Conservation (phyloP, 2,329 filamentous ascomycete species). For the Eurotiales sp. region DNA sequence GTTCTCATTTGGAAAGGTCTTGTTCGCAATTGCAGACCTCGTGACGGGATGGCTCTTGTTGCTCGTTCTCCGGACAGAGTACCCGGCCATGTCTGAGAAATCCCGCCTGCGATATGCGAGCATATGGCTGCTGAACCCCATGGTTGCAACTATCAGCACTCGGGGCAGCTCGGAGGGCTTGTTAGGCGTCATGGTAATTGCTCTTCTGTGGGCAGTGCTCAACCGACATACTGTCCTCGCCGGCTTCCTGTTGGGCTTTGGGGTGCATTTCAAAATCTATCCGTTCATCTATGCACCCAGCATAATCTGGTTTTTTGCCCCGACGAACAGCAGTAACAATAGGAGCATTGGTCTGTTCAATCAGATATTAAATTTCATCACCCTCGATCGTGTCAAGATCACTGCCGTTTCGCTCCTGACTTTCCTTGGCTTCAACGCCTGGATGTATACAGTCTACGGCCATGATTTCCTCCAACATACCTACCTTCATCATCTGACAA, state of each 20-base stretch:
- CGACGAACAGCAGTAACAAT: background rate
- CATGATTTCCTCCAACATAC: slow-evolving; percentile 81
- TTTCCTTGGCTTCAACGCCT: slow-evolving; percentile 68
- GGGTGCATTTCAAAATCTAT: slow-evolving; percentile 98
- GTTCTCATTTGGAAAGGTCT: slow-evolving; percentile 81
- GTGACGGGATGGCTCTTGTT: slow-evolving; percentile 77
- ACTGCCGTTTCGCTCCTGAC: slow-evolving; percentile 62
- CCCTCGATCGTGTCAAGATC: slow-evolving; percentile 34
- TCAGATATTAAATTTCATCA: slow-evolving; percentile 33
- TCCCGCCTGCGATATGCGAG: slow-evolving; percentile 71
- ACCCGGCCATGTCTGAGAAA: slow-evolving; percentile 42
- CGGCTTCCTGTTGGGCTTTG: slow-evolving; percentile 71
- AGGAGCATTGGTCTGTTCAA: slow-evolving; percentile 16
- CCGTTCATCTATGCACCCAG: slow-evolving; percentile 86
- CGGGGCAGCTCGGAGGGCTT: slow-evolving; percentile 90
- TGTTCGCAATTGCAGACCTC: slow-evolving; percentile 82
- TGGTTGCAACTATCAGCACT: slow-evolving; percentile 97
- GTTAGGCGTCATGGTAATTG: slow-evolving; percentile 77
- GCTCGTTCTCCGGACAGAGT: slow-evolving; percentile 47
- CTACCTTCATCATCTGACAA: slow-evolving; percentile 85
- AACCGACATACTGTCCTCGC: slow-evolving; percentile 60
- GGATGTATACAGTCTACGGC: slow-evolving; percentile 80
- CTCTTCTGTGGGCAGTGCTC: slow-evolving; percentile 76
- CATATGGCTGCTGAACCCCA: slow-evolving; percentile 93
- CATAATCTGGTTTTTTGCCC: slow-evolving; percentile 41